Base-by-base conservation (phyloP, 805 yeast species). In the Blastobotrys muscicola region DNA sequence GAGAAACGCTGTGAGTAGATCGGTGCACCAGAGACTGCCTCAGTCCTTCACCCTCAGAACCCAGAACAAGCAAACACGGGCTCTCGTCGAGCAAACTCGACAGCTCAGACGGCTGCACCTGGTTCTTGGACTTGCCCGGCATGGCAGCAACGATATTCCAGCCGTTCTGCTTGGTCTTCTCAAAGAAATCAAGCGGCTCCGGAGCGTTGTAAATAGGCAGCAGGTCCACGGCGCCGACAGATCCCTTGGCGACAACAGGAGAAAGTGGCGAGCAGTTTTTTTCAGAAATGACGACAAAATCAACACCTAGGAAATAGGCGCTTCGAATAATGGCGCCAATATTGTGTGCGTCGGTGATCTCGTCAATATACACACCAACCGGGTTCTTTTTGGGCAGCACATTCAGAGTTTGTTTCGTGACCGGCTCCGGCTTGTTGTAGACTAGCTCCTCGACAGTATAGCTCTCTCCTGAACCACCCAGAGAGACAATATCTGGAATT, bases 31-130 rank as follows among this genome's bases (percentile, higher is more conserved):
- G 55, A 38, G 76, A 73, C 6, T 80, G 80, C 42, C 95, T 69
- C 20, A 87, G 76, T 32, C 97, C 97, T 4, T 68, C 69, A 8
- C 94, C 94, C 62, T 87, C 97, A 40, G 86, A 82, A 9, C 96
- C 97, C 39, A 89, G 66, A 1, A 86, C 82, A 41, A 87, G 62
- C 48, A 89, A 55, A 32, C 76, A 71, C 0, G 96, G 96, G 1
- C 70, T 59, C 8, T 65, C 54, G 2, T 62, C 59, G 32, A 77
- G 56, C 32, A 80, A 52, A 0, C 60, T 61, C 1, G 63, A 54
- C 41, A 85, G 61, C 20, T 74, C 75, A 2, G 60, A 61, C 10
- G 66, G 47, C 8, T 64, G 69, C 12, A 76, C 48, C 23, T 49
- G 55, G 50, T 69, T 68, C 37, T 63, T 53, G 29, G 61, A 52